Evolutionary conservation across 2,329 filamentous ascomycete genomes (phyloP).

Genomic region (Apiospora pterosperma): DNA sequence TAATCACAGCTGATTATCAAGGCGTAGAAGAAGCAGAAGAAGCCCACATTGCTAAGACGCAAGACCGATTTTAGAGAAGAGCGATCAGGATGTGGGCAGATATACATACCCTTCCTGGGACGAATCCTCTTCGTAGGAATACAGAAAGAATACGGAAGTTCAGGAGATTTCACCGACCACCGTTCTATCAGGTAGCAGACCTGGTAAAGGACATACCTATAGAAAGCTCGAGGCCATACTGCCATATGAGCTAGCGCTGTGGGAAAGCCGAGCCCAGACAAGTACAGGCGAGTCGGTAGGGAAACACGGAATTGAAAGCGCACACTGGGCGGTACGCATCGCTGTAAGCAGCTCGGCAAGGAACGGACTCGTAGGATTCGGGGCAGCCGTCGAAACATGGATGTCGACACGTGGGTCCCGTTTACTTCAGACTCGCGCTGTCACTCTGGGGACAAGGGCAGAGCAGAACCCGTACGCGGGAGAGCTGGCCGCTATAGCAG

Average conservation of each 20-base stretch:
- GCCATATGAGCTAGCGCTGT: slow-evolving; percentile 7
- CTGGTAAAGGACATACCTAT: slow-evolving; percentile 5
- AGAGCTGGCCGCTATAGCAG: no score
- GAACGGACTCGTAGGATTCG: slow-evolving; percentile 1
- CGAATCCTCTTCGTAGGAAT: no score
- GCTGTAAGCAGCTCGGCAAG: neutral
- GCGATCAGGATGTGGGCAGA: neutral
- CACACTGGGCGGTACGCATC: neutral
- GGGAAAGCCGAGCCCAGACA: neutral
- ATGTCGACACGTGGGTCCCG: no score
- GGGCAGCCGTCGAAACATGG: neutral
- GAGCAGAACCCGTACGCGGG: no score
- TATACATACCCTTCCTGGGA: neutral
- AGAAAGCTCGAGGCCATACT: slow-evolving; percentile 9
- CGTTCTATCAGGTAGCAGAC: slow-evolving; percentile 11
- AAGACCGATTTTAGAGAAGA: neutral
- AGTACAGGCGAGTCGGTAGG: neutral
- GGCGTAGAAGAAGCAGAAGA: neutral
- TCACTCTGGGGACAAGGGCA: no score
- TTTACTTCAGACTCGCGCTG: no score
- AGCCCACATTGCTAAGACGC: neutral
- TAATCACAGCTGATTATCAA: no score
- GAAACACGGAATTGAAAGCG: neutral
- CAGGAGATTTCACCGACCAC: slow-evolving; percentile 7
- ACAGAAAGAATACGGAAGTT: slow-evolving; percentile 4